A percentile compares a stretch with the other conserved stretches of the same genome.
Conservation (phyloP, 805 yeast genomes). For the Maudiozyma serrabonitensis region DNA sequence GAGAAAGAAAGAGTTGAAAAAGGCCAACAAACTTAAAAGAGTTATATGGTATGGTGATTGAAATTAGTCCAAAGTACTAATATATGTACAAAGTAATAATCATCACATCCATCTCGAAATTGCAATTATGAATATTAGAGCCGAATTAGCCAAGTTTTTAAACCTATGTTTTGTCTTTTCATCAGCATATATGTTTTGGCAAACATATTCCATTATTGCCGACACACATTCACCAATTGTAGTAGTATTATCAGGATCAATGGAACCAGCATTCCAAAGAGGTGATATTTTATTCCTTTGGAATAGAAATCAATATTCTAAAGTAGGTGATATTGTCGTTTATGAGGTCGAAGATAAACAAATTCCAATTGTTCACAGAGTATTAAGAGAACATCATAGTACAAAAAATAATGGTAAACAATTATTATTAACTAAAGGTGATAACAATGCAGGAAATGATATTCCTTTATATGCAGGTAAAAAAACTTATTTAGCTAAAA, state of each 20-base stretch:
- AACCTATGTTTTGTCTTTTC: constrained; percentile 71
- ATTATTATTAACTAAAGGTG: constrained; percentile 85
- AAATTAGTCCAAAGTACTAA: background rate
- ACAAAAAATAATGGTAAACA: constrained; percentile 38
- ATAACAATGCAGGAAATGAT: constrained; percentile 89
- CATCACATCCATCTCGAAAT: background rate
- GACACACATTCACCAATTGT: constrained; percentile 90
- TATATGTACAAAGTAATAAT: background rate
- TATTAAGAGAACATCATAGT: constrained; percentile 65
- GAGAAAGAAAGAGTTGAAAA: too few species aligned
- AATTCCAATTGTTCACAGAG: constrained; percentile 96
- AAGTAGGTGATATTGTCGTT: constrained; percentile 90
- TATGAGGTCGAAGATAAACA: constrained; percentile 69
- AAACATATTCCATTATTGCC: constrained; percentile 62
- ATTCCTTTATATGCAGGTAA: constrained; percentile 70
- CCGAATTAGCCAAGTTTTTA: constrained; percentile 54
- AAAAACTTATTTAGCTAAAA: constrained; percentile 67
- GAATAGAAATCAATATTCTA: constrained; percentile 61
- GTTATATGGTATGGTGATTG: too few species aligned
- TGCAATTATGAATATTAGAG: constrained; percentile 46
- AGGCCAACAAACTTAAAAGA: too few species aligned
- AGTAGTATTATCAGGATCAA: constrained; percentile 93
- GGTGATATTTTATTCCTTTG: constrained; percentile 89
- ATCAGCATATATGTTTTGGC: constrained; percentile 90
- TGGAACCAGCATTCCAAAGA: constrained; percentile 99